Evolutionary conservation across 345 rosid species (phyloP), one percentile per base, ranked within the genome.

Genomic region (Pelargonium nanum): DNA sequence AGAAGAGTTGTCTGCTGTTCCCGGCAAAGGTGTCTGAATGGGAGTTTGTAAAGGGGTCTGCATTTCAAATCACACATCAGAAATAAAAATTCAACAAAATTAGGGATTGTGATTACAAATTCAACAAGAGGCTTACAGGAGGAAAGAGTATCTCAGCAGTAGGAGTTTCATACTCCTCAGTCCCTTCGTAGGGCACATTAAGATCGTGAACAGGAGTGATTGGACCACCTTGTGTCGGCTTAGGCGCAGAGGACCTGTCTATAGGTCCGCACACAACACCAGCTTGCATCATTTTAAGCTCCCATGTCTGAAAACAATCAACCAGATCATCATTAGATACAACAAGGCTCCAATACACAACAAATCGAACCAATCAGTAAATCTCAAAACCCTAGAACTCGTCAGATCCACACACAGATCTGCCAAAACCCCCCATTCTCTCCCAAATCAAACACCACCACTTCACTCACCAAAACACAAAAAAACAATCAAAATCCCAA

Each of bases 81-180:
- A 70, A 59, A 24, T 62, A 8, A 64, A 61, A 26, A 19, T n/a
- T 40, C 34, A 51, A 24, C 21, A 19, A 30, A 55, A 6, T 24
- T 22, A 52, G 24, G 55, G n/a, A 16, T 34, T 24, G 4, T 40
- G 22, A 25, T 32, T 9, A 30, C 52, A 55, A 56, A 25, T 19
- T 19, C 24, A 44, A 15, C 3, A 60, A 66, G 28, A 53, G 16
- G 75, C 75, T 74, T 24, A 93, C 99, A 12, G 97, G 96, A 67
- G 99, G 95, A 57, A 90, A 90, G 56, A 90, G 92, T 65, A 94
- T 83, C 59, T 90, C 99, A 65, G 95, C 95, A 1, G 99, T 94
- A 24, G 99, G 99, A 58, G 99, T 94, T 77, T 94, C 99, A 17
- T 81, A 94, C 75, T 94, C 99, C 74, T 94, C 99, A 0, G 91